These are phyloP conservation scores for Kandelia obovata DNA, from an alignment of 345 rosid genomes.

Conservation along the genomic window DNA sequence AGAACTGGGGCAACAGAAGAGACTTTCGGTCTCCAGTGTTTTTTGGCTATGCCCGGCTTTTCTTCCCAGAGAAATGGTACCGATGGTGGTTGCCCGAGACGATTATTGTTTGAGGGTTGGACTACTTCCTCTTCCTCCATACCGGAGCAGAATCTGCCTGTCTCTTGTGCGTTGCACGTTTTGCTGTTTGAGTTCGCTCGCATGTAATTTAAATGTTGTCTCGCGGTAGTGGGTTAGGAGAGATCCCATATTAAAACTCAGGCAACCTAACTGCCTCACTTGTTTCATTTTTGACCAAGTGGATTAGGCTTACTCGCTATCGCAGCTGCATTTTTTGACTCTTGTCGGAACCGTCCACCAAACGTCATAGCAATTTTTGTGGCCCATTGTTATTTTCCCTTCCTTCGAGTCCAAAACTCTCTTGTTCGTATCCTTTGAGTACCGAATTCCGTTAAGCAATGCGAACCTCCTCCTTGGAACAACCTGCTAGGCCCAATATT, in stretches of 20 bases:
- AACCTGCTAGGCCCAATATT: no score
- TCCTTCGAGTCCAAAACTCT: no score
- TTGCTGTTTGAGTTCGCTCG: not conserved
- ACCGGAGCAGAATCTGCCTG: not conserved
- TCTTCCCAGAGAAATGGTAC: constrained; percentile 89
- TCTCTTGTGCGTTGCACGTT: not conserved
- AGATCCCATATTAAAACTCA: not conserved
- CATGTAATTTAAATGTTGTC: not conserved
- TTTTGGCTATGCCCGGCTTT: constrained; percentile 71
- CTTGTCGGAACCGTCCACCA: no score
- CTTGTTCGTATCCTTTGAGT: no score
- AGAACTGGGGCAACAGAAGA: constrained; percentile 30
- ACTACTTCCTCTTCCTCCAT: constrained; percentile 33
- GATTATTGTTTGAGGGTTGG: constrained; percentile 32
- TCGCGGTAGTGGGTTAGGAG: constrained; percentile 6
- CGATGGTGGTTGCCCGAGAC: constrained; percentile 56
- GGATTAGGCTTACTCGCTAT: constrained; percentile 20
- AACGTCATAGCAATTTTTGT: no score
- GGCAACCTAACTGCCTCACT: constrained; percentile 5
- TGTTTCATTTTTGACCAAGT: not conserved
- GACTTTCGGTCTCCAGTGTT: constrained; percentile 54
- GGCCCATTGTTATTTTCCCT: no score
- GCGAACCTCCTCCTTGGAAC: no score
- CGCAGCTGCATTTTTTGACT: not conserved
- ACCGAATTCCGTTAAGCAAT: no score